Conservation (phyloP, 345 rosid species). For the Brassica cretica region DNA sequence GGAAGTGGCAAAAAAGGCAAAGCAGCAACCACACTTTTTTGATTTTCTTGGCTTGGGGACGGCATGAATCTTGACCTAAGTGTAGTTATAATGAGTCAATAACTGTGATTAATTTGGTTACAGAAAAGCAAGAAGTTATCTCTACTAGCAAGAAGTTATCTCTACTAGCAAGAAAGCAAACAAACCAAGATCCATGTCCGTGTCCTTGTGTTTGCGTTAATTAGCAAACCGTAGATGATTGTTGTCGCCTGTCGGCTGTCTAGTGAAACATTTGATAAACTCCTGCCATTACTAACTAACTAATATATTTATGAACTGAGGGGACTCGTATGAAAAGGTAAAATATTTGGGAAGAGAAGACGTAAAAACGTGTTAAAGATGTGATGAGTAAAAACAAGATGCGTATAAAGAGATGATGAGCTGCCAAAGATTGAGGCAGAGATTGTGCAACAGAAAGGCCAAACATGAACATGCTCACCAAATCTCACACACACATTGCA, state of each 20-base stretch:
- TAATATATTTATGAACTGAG: neutral
- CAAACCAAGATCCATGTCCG: constrained; percentile 9
- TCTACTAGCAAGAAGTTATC: neutral
- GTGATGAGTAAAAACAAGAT: constrained; percentile 14
- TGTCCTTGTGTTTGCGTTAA: constrained; percentile 7
- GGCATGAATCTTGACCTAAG: constrained; percentile 8
- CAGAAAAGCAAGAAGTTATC: neutral
- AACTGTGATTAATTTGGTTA: constrained; percentile 8
- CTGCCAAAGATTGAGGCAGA: constrained; percentile 46
- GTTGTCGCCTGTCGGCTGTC: constrained; percentile 6
- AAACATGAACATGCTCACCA: constrained; percentile 36
- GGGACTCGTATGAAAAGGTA: neutral
- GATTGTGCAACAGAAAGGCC: constrained; percentile 46
- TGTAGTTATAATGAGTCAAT: constrained; percentile 3
- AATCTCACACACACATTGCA: constrained; percentile 37
- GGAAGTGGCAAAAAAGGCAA: constrained; percentile 14
- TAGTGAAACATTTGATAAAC: neutral
- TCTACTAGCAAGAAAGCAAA: constrained; percentile 1
- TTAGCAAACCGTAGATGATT: constrained; percentile 22
- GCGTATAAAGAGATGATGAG: constrained; percentile 22
- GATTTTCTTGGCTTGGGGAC: constrained; percentile 46
- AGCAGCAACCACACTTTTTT: constrained; percentile 34
- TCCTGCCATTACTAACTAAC: neutral
- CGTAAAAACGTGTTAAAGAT: constrained; percentile 10
- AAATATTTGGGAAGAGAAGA: neutral